Evolutionary conservation across 371 early-diverging fungal genomes (phyloP).

Genomic region (Hamiltosporidium tvaerminnensis): DNA sequence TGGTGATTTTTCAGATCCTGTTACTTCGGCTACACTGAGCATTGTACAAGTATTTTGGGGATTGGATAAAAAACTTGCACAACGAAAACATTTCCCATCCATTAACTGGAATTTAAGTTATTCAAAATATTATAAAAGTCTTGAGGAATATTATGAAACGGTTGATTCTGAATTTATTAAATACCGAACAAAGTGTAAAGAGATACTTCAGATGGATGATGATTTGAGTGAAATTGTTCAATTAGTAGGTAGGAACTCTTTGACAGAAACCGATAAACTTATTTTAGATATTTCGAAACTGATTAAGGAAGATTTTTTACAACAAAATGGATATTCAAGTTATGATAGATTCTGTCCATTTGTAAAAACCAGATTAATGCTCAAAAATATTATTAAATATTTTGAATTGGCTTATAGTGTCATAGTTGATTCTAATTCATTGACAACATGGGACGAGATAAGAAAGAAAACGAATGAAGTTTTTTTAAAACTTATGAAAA

Average conservation of each 20-base stretch:
- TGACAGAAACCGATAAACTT: constrained; percentile 94
- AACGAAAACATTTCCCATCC: constrained; percentile 99
- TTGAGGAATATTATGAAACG: constrained; percentile 81
- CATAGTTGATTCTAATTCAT: constrained; percentile 69
- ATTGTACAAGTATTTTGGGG: constrained; percentile 99
- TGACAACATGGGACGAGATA: constrained; percentile 80
- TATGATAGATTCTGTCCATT: constrained; percentile 99
- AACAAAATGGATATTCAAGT: constrained; percentile 96
- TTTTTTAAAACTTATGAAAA: constrained; percentile 79
- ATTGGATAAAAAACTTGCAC: constrained; percentile 98
- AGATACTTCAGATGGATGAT: constrained; percentile 94
- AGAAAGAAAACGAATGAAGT: constrained; percentile 76
- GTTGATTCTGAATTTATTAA: constrained; percentile 75
- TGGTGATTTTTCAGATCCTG: constrained; percentile 95
- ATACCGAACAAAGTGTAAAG: constrained; percentile 77
- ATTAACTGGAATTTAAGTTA: constrained; percentile 96
- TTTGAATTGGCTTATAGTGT: constrained; percentile 76
- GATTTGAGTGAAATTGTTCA: constrained; percentile 97
- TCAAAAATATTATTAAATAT: constrained; percentile 86
- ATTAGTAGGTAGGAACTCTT: constrained; percentile 90
- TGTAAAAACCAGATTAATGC: constrained; percentile 91
- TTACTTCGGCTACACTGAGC: constrained; percentile 88
- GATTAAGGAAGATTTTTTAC: constrained; percentile 98
- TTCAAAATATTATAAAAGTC: constrained; percentile 88
- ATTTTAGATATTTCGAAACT: constrained; percentile 87